Evolutionary conservation across 2,329 filamentous ascomycete species (phyloP), one percentile per base, ranked within the genome.

Genomic region (Aspergillus amoenus): DNA sequence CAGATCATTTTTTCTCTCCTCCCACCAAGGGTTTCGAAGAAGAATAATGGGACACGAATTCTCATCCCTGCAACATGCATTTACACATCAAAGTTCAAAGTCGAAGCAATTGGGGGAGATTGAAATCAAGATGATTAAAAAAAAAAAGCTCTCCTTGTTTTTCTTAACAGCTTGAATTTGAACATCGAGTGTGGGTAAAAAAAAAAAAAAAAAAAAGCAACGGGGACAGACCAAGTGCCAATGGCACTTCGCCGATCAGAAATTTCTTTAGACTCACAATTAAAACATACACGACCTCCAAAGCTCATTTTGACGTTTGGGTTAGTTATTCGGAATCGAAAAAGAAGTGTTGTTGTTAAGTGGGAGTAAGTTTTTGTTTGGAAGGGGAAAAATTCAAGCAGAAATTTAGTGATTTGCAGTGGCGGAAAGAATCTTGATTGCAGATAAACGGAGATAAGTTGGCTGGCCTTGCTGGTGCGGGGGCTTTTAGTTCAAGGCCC

Each of bases 201-300:
- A 47, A 46, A 51, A 21, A 47, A 46, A 51, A 21, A 39, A 18
- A 47, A 41, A 42, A 32, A 39, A 18, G 48, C 42, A 56, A 42
- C 47, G 34, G 45, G 22, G 22, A 43, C 39, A 48, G 46, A 37
- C 47, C 40, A 34, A 44, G 45, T 47, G 46, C 27, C 41, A 52
- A 57, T 52, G 44, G 41, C 47, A 42, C 22, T 45, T 32, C 41
- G 41, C 45, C 46, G 30, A 27, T 51, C 37, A 53, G 32, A 55
- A 50, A 50, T 52, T 47, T 30, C 40, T 51, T 42, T 60, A 56
- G 64, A 81, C 80, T 76, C 69, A 83, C 82, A 84, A 74, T 84
- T 84, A 74, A 83, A 84, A 76, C 82, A 84, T 66, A 79, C 81
- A 72, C 81, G 80, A 64, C 75, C 75, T 66, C 76, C 77, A 65